phyloP scores from a whole-genome alignment of 2,329 filamentous ascomycete genomes.

The Pleomassaria siparia region DNA sequence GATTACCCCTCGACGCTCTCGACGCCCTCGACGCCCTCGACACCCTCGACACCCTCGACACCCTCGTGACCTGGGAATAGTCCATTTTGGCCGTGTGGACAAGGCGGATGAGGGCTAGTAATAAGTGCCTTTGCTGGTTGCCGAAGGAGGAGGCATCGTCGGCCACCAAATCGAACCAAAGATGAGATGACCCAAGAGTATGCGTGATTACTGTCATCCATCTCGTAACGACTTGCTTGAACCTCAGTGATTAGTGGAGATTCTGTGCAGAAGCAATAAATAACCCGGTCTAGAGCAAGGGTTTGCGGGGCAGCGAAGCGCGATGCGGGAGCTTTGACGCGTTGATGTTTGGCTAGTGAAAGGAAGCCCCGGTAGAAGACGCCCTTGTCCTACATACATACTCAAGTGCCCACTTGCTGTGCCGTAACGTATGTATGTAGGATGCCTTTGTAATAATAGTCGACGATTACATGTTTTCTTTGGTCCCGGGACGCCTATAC shows the following conservation, averaged over 20 bases:
- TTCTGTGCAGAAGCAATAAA: conserved; percentile 3
- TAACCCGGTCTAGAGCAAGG: conserved; percentile 2
- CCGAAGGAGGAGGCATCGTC: background rate
- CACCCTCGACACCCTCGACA: no score
- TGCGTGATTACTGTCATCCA: conserved; percentile 5
- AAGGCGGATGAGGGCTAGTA: no score
- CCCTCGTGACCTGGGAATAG: no score
- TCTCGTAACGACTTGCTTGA: conserved; percentile 6
- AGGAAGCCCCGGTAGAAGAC: no score
- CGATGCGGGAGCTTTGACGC: background rate
- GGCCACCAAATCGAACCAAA: conserved; percentile 9
- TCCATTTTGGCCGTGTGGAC: no score
- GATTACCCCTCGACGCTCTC: conserved; percentile 16
- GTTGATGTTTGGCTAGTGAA: background rate
- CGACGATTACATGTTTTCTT: background rate
- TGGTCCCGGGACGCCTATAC: conserved; percentile 3
- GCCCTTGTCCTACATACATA: no score
- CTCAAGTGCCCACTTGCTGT: background rate
- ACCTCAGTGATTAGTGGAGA: conserved; percentile 7
- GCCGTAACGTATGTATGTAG: no score
- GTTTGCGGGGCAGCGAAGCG: conserved; percentile 1
- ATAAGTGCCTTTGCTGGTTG: background rate
- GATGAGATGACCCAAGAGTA: background rate
- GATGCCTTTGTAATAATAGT: no score
- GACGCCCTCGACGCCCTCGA: no score